phyloP scores from a whole-genome alignment of 139 green algal genomes.

The Zygnema circumcarinatum region DNA sequence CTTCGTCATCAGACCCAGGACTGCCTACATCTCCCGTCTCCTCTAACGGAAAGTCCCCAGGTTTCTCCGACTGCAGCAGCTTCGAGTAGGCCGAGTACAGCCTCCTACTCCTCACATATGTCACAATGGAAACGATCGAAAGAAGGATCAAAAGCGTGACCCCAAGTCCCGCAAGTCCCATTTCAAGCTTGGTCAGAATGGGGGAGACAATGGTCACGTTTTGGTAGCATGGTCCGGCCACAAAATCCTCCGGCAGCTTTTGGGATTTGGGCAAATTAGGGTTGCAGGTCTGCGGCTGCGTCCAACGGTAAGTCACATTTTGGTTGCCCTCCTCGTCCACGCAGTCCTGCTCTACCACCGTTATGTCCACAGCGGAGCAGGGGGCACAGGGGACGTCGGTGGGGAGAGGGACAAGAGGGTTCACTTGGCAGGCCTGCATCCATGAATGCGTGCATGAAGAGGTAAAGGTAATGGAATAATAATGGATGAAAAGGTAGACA shows the following conservation, averaged over 20 bases:
- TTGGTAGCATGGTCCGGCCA: constrained; percentile 28
- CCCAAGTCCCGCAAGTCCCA: background rate
- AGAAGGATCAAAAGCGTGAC: constrained; percentile 4
- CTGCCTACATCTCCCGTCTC: background rate
- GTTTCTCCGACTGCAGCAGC: constrained; percentile 8
- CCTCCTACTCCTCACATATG: constrained; percentile 12
- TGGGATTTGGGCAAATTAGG: constrained; percentile 14
- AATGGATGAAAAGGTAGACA: too few species aligned
- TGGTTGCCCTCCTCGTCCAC: constrained; percentile 7
- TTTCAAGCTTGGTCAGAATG: constrained; percentile 6
- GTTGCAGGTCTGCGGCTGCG: constrained; percentile 26
- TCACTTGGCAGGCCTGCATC: constrained; percentile 25
- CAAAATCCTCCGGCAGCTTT: constrained; percentile 18
- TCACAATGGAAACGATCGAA: constrained; percentile 12
- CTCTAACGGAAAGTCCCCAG: constrained; percentile 5
- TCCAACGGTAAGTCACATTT: constrained; percentile 43
- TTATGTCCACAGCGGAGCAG: constrained; percentile 23
- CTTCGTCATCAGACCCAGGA: background rate
- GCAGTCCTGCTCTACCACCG: constrained; percentile 1
- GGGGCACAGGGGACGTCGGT: constrained; percentile 12
- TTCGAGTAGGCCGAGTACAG: constrained; percentile 28
- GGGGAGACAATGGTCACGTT: constrained; percentile 16
- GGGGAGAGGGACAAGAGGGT: constrained; percentile 21
- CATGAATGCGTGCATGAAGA: background rate
- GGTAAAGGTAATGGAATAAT: background rate